phyloP scores from a whole-genome alignment of 2,329 filamentous ascomycete genomes.

The Ophiostoma ulmi region DNA sequence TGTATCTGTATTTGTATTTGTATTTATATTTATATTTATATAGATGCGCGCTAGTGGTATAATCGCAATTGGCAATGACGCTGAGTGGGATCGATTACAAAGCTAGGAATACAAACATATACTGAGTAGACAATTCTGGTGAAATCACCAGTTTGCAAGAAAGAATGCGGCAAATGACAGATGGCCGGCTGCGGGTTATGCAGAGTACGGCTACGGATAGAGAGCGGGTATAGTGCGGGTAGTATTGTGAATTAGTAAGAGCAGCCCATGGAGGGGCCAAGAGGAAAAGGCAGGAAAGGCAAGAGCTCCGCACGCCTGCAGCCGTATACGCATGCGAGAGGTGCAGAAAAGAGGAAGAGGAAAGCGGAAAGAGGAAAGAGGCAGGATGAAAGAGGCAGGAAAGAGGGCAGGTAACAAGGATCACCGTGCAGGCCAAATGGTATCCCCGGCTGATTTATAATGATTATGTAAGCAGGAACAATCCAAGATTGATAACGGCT shows the following conservation, averaged over 20 bases:
- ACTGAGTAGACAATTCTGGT: too few species aligned
- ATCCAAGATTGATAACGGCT: neutral
- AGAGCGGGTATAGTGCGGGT: neutral
- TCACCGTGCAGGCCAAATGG: too few species aligned
- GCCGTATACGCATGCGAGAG: neutral
- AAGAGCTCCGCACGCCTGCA: conserved; percentile 5
- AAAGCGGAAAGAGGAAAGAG: too few species aligned
- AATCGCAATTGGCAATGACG: neutral
- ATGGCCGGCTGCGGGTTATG: neutral
- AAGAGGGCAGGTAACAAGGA: too few species aligned
- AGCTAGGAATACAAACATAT: neutral
- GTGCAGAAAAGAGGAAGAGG: neutral
- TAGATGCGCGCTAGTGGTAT: neutral
- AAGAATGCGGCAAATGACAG: neutral
- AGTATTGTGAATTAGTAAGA: neutral
- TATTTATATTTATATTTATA: neutral
- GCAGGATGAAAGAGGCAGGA: too few species aligned
- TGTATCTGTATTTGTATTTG: neutral
- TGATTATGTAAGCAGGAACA: neutral
- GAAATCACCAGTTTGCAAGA: neutral
- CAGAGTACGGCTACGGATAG: neutral
- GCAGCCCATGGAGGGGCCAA: neutral
- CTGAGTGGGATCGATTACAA: neutral
- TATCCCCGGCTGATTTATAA: neutral
- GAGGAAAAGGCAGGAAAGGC: neutral